phyloP scores from a whole-genome alignment of 2,329 filamentous ascomycete species.

The Ciborinia camelliae region DNA sequence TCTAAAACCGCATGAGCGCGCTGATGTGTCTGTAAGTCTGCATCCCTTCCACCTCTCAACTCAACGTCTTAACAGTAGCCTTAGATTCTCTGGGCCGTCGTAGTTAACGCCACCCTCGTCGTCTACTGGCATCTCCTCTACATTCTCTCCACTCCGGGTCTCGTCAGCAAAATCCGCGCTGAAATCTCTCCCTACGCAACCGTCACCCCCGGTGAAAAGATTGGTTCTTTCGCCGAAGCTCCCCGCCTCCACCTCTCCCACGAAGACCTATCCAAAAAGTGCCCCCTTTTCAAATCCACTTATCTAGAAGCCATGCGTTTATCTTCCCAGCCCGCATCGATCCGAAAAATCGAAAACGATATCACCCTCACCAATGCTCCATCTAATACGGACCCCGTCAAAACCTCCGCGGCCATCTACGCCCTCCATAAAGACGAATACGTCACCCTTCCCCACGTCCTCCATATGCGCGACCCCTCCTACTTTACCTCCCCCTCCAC shows the following conservation, averaged over 20 bases:
- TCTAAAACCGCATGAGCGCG: conserved; percentile 35
- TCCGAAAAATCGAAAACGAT: conserved; percentile 42
- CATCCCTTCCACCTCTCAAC: background rate
- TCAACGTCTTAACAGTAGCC: background rate
- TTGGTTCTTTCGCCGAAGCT: conserved; percentile 34
- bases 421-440: conserved; percentile 42
- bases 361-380: conserved; percentile 31
- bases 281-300: conserved; percentile 45
- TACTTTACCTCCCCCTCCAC: conserved; percentile 41
- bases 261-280: conserved; percentile 42
- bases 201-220: conserved; percentile 36
- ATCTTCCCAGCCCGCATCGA: conserved; percentile 42
- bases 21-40: conserved; percentile 42
- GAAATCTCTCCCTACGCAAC: conserved; percentile 45
- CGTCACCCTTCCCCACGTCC: conserved; percentile 44
- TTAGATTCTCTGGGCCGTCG: conserved; percentile 52
- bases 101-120: conserved; percentile 50
- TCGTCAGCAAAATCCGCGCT: conserved; percentile 43
- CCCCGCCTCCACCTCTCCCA: conserved; percentile 43
- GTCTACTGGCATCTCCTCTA: conserved; percentile 51
- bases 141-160: conserved; percentile 42
- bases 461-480: conserved; percentile 43
- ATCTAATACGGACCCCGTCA: conserved; percentile 26
- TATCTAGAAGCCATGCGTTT: conserved; percentile 47
- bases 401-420: conserved; percentile 41